A percentile compares a stretch with the other conserved stretches of the same genome.
These are phyloP conservation scores for Alternaria arbusti DNA, from an alignment of 2,329 filamentous ascomycete genomes.

Conservation along the genomic window DNA sequence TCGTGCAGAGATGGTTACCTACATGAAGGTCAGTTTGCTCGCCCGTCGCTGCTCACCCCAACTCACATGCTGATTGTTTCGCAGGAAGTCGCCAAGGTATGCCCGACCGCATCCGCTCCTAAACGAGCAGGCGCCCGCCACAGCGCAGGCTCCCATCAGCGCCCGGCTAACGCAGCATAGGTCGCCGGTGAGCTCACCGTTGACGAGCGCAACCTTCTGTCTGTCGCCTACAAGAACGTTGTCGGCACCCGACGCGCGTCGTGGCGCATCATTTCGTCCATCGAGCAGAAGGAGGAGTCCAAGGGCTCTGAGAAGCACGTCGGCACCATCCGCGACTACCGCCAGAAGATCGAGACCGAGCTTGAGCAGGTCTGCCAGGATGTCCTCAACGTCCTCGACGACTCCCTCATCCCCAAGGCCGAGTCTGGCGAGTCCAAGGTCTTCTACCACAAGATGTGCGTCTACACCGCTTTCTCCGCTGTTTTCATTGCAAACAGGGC, in stretches of 20 bases:
- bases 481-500: slow-evolving; percentile 12
- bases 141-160: slow-evolving; percentile 10
- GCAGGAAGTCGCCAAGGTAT: slow-evolving; percentile 92
- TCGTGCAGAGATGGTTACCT: slow-evolving; percentile 86
- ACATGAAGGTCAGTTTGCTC: slow-evolving; percentile 80
- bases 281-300: slow-evolving; percentile 99
- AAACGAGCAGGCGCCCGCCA: slow-evolving; percentile 27
- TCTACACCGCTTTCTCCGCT: slow-evolving; percentile 27
- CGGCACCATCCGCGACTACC: slow-evolving; percentile 92
- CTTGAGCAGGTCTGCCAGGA: slow-evolving; percentile 98
- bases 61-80: slow-evolving; percentile 44
- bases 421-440: slow-evolving; percentile 98
- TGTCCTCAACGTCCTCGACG: slow-evolving; percentile 91
- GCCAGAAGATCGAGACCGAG: slow-evolving; percentile 97
- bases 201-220: slow-evolving; percentile 87
- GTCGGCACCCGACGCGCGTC: slow-evolving; percentile 97
- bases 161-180: slow-evolving; percentile 49
- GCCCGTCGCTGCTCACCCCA: neutral
- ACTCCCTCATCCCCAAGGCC: slow-evolving; percentile 93
- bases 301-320: slow-evolving; percentile 98
- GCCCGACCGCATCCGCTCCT: slow-evolving; percentile 29
- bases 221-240: slow-evolving; percentile 99
- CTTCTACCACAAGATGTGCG: slow-evolving; percentile 99
- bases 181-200: slow-evolving; percentile 71
- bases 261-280: slow-evolving; percentile 99